A percentile compares a stretch with the other conserved stretches of the same genome.
Conservation (phyloP, 805 yeast species). For the Pichia paraexigua region DNA sequence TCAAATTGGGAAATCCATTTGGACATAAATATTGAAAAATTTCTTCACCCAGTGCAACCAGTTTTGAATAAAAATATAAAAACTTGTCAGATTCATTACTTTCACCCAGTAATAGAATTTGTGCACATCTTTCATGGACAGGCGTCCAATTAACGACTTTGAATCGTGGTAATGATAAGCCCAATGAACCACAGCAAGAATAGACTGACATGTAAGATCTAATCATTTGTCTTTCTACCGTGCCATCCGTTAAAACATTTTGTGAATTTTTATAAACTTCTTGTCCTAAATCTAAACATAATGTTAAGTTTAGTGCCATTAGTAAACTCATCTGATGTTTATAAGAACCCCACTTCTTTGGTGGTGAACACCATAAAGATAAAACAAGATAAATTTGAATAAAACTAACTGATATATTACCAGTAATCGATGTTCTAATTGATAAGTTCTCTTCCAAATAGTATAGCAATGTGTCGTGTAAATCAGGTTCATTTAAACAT, state of each 20-base stretch:
- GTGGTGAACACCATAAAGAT: conserved; percentile 48
- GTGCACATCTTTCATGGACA: conserved; percentile 33
- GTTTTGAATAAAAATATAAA: conserved; percentile 36
- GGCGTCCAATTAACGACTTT: conserved; percentile 42
- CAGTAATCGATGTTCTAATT: conserved; percentile 35
- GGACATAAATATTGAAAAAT: conserved; percentile 35
- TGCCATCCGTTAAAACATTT: conserved; percentile 21
- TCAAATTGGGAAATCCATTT: conserved; percentile 11
- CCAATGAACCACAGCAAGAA: conserved; percentile 43
- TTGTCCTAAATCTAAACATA: conserved; percentile 43
- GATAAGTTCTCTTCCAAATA: conserved; percentile 40
- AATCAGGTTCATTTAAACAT: conserved; percentile 36
- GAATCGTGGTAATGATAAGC: conserved; percentile 43
- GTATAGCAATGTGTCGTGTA: conserved; percentile 35
- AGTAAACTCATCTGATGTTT: conserved; percentile 43
- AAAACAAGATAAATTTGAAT: conserved; percentile 37
- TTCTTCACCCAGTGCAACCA: conserved; percentile 45
- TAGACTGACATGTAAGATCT: conserved; percentile 42
- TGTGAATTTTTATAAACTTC: conserved; percentile 24
- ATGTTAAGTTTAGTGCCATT: conserved; percentile 35
- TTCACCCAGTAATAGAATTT: conserved; percentile 29
- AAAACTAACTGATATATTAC: conserved; percentile 34
- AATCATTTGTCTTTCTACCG: conserved; percentile 30
- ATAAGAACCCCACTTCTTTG: conserved; percentile 43
- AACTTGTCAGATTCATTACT: conserved; percentile 33